Conservation (phyloP, 1,284 basidiomycete genomes). For the Ustilago trichophora region DNA sequence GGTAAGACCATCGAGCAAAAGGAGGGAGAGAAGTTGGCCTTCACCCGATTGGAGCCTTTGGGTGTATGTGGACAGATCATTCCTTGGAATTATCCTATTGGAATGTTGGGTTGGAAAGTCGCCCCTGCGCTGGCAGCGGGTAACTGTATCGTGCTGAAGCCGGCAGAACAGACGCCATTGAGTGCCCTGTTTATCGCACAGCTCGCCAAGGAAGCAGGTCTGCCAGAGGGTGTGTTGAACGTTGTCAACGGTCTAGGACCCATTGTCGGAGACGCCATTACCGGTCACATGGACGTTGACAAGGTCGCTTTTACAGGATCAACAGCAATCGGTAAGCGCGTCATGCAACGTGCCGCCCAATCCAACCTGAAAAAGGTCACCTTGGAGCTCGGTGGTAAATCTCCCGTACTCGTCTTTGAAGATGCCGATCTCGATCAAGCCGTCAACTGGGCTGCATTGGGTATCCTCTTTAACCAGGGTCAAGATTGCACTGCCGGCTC, state of each 20-base stretch:
- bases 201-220: constrained; percentile 78
- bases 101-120: constrained; percentile 71
- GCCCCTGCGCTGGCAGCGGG: constrained; percentile 67
- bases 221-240: constrained; percentile 77
- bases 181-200: constrained; percentile 77
- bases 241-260: constrained; percentile 82
- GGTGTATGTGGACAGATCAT: constrained; percentile 77
- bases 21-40: constrained; percentile 74
- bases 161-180: constrained; percentile 78
- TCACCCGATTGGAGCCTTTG: constrained; percentile 85
- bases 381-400: constrained; percentile 82
- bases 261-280: constrained; percentile 76
- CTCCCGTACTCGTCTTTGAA: constrained; percentile 80
- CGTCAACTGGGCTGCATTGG: constrained; percentile 76
- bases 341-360: constrained; percentile 84
- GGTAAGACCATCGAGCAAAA: constrained; percentile 82
- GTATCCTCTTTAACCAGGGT: constrained; percentile 76
- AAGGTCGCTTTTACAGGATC: constrained; percentile 74
- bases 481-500: no score
- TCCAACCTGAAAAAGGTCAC: constrained; percentile 83
- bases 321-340: constrained; percentile 74
- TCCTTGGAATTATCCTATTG: no score
- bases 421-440: constrained; percentile 69
- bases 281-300: constrained; percentile 74
- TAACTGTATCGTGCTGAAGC: constrained; percentile 69